These are phyloP conservation scores for Collybiopsis confluens DNA, from an alignment of 768 basidiomycete species.

Conservation along the genomic window DNA sequence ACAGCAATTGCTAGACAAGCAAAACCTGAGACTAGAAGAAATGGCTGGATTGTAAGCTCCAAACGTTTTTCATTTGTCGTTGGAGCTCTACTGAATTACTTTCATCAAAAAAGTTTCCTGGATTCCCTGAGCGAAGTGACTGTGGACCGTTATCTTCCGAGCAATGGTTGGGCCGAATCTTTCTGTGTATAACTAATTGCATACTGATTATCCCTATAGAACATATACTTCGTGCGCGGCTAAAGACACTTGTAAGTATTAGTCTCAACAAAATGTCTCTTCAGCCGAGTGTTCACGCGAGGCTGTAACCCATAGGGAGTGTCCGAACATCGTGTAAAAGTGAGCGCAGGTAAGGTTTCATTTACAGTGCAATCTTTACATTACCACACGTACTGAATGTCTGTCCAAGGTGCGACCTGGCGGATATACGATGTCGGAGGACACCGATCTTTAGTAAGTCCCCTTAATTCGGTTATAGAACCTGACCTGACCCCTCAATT, in stretches of 20 bases:
- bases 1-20: conserved; percentile 42
- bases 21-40: conserved; percentile 61
- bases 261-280: too few relatives aligned
- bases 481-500: background rate
- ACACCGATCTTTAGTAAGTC: conserved; percentile 56
- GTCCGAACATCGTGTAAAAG: conserved; percentile 66
- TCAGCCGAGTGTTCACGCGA: too few relatives aligned
- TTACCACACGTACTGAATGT: conserved; percentile 14
- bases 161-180: conserved; percentile 45
- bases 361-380: background rate
- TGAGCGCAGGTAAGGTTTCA: conserved; percentile 34
- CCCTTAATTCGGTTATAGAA: background rate
- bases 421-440: conserved; percentile 56
- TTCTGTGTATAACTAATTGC: background rate
- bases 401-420: conserved; percentile 30
- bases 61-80: background rate
- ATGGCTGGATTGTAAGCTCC: conserved; percentile 66
- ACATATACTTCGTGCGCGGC: conserved; percentile 66
- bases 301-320: too few relatives aligned
- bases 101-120: conserved; percentile 58
- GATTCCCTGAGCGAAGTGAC: conserved; percentile 64
- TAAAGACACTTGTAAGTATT: conserved; percentile 50
- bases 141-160: conserved; percentile 55
- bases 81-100: background rate
- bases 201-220: conserved; percentile 38